These are phyloP conservation scores for Panellus pusillus DNA, from an alignment of 768 basidiomycete genomes.

Conservation along the genomic window DNA sequence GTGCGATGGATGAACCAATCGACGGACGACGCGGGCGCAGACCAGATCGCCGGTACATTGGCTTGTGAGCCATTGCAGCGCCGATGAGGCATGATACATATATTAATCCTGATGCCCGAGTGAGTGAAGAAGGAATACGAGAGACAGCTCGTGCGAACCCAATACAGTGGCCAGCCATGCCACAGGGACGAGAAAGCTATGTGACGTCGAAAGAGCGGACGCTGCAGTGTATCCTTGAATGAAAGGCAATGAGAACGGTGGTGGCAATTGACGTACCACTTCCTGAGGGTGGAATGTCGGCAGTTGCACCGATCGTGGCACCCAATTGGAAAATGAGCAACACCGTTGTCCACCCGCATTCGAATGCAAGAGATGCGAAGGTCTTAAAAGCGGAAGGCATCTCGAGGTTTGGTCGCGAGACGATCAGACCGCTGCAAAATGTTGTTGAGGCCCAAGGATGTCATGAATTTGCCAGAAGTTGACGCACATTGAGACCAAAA, in stretches of 20 bases:
- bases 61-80: conserved; percentile 11
- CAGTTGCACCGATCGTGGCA: conserved; percentile 17
- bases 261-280: not conserved
- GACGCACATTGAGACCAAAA: conserved; percentile 6
- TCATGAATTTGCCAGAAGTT: not conserved
- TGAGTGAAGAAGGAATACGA: not conserved
- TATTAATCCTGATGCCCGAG: not conserved
- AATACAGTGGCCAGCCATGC: conserved; percentile 13
- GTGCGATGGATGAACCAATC: conserved; percentile 18
- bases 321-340: conserved; percentile 13
- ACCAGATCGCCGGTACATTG: conserved; percentile 17
- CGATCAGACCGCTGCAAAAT: conserved; percentile 2
- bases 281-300: conserved; percentile 1
- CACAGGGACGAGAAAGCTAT: conserved; percentile 12
- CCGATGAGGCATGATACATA: conserved; percentile 11
- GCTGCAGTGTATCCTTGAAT: not conserved
- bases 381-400: conserved; percentile 8
- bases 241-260: not conserved
- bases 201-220: conserved; percentile 5
- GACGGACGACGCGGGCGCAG: conserved; percentile 9
- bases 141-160: not conserved
- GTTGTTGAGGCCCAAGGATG: not conserved
- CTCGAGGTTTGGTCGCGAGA: conserved; percentile 9
- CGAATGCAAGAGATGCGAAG: conserved; percentile 14
- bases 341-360: conserved; percentile 8